Percentiles rank a stretch among this genome's conserved stretches.
These are phyloP conservation scores for Trametes cingulata DNA, from an alignment of 768 basidiomycete species.

Conservation along the genomic window DNA sequence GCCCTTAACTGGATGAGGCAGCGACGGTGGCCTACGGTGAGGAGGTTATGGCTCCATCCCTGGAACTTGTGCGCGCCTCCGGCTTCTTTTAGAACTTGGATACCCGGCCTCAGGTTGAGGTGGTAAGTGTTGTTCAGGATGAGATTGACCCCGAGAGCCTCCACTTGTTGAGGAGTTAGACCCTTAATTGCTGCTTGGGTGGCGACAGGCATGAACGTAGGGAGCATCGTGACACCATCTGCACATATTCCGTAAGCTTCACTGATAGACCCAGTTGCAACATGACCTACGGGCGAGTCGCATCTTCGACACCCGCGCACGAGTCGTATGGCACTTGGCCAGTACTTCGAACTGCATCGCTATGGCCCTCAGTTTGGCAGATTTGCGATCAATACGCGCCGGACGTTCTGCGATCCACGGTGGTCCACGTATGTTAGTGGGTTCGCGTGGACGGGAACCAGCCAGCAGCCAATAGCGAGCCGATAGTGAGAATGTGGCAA, in stretches of 20 bases:
- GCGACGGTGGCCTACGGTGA: conserved; percentile 54
- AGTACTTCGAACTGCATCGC: conserved; percentile 81
- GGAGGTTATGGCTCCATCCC: conserved; percentile 82
- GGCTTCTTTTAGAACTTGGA: conserved; percentile 65
- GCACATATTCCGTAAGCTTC: conserved; percentile 6
- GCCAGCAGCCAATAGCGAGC: neutral
- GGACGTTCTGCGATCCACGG: too few species aligned
- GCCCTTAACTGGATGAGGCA: neutral
- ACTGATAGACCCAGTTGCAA: conserved; percentile 6
- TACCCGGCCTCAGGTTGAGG: conserved; percentile 82
- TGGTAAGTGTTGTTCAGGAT: conserved; percentile 93
- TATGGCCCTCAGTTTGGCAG: conserved; percentile 7
- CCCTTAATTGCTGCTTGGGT: conserved; percentile 94
- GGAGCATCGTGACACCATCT: conserved; percentile 83
- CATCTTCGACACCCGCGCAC: conserved; percentile 85
- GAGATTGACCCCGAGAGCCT: conserved; percentile 77
- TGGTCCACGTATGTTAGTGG: neutral
- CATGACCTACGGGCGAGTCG: conserved; percentile 66
- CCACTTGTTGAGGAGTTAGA: conserved; percentile 81
- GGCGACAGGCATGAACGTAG: conserved; percentile 93
- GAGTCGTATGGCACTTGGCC: conserved; percentile 78
- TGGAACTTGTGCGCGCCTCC: conserved; percentile 92
- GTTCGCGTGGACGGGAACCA: neutral
- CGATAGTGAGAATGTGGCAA: neutral
- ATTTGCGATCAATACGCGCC: neutral